phyloP scores from a whole-genome alignment of 495 filamentous ascomycete genomes.

The Geoglossum glabrum region DNA sequence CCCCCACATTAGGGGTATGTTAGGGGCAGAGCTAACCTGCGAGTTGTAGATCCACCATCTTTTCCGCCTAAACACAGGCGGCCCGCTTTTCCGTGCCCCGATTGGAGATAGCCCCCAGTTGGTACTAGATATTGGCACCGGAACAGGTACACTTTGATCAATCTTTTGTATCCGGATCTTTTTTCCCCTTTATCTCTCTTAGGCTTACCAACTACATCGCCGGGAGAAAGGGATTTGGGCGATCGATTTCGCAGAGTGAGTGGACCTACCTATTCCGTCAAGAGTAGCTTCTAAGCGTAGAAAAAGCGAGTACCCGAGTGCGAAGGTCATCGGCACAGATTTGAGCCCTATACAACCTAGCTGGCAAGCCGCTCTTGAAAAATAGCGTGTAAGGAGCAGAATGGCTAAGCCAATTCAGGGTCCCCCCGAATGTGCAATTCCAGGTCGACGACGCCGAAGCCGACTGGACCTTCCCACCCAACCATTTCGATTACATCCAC shows the following conservation, averaged over 20 bases:
- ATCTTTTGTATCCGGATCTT: no score
- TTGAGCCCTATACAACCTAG: slow-evolving; percentile 3
- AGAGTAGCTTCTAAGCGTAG: no score
- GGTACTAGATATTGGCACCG: slow-evolving; percentile 42
- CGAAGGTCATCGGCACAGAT: slow-evolving; percentile 5
- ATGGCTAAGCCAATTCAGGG: background rate
- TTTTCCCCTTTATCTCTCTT: no score
- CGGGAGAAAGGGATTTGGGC: slow-evolving; percentile 18
- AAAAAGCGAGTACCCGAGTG: slow-evolving; percentile 5
- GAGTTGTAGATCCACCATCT: slow-evolving; percentile 48
- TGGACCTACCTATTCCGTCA: no score
- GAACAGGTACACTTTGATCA: no score
- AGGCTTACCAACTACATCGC: no score
- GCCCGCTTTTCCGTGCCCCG: slow-evolving; percentile 38
- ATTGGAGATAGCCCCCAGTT: slow-evolving; percentile 32
- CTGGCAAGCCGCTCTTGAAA: background rate
- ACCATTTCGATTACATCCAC: slow-evolving; percentile 41
- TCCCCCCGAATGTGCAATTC: background rate
- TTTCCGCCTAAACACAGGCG: slow-evolving; percentile 31
- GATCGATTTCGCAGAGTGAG: no score
- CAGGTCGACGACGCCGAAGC: background rate
- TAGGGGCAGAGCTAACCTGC: no score
- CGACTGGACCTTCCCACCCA: slow-evolving; percentile 13
- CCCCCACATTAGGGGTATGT: no score
- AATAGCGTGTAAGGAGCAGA: background rate